phyloP scores from a whole-genome alignment of 768 basidiomycete species.

The Russula lepida region DNA sequence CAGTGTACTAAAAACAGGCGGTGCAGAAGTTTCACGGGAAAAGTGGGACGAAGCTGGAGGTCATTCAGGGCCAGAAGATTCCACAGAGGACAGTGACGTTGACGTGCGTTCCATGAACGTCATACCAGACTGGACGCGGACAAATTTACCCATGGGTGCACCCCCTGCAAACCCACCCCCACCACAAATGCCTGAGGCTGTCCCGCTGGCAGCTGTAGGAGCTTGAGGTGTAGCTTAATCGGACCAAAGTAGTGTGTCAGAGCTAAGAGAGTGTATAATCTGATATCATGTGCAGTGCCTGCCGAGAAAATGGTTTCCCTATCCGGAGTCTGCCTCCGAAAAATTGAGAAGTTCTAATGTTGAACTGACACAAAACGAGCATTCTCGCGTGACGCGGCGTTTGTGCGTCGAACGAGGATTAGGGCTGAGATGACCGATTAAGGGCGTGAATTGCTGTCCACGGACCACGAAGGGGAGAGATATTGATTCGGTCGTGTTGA shows the following conservation, averaged over 20 bases:
- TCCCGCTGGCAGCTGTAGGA: slow-evolving; percentile 28
- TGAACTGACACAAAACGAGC: slow-evolving; percentile 1
- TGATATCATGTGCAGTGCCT: not conserved
- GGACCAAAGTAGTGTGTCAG: not conserved
- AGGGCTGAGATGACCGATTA: slow-evolving; percentile 1
- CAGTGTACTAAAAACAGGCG: slow-evolving; percentile 82
- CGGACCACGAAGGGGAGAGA: not conserved
- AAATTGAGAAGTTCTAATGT: not conserved
- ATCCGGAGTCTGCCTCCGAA: not conserved
- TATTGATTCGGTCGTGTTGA: not conserved
- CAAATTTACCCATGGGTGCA: slow-evolving; percentile 53
- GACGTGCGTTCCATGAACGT: slow-evolving; percentile 30
- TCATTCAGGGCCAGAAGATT: slow-evolving; percentile 31
- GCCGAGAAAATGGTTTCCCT: not conserved
- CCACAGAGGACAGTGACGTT: slow-evolving; percentile 28
- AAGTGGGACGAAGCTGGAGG: slow-evolving; percentile 71
- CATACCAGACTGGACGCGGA: slow-evolving; percentile 78
- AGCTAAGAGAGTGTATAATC: not conserved
- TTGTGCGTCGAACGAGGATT: slow-evolving; percentile 2
- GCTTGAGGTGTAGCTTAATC: slow-evolving; percentile 25
- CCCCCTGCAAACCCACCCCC: slow-evolving; percentile 38
- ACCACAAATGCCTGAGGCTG: slow-evolving; percentile 15
- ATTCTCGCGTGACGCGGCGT: slow-evolving; percentile 1
- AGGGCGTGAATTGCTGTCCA: not conserved
- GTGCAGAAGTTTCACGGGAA: slow-evolving; percentile 72